phyloP scores from a whole-genome alignment of 2,329 filamentous ascomycete species.

The Dactylella cylindrospora region DNA sequence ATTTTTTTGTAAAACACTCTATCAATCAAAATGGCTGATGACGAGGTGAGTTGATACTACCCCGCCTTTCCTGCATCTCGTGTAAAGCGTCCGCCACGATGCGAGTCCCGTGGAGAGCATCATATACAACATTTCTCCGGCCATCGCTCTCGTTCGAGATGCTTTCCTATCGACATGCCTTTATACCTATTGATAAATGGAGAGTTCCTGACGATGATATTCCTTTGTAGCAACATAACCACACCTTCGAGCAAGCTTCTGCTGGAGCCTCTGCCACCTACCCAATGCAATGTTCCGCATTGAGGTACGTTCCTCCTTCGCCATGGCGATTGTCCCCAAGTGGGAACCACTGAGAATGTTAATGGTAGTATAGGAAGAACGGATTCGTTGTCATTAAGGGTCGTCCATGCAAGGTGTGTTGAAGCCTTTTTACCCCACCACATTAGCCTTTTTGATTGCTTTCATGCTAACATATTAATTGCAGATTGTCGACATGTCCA shows the following conservation, averaged over 20 bases:
- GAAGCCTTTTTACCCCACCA: not conserved
- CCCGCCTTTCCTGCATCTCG: constrained; percentile 39
- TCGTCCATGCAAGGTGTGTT: constrained; percentile 79
- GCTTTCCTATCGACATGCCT: too few species aligned
- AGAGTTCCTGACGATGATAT: too few species aligned
- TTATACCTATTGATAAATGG: too few species aligned
- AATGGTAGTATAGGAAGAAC: constrained; percentile 33
- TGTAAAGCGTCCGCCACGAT: too few species aligned
- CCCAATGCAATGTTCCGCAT: constrained; percentile 99
- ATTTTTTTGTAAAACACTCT: constrained; percentile 9
- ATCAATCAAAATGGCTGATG: constrained; percentile 37
- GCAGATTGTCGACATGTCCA: constrained; percentile 97
- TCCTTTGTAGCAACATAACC: too few species aligned
- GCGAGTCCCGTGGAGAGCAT: too few species aligned
- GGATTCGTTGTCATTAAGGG: constrained; percentile 86
- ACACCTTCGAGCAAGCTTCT: constrained; percentile 89
- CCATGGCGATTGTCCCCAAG: not conserved
- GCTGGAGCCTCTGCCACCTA: constrained; percentile 91
- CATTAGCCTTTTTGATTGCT: not conserved
- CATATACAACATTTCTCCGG: too few species aligned
- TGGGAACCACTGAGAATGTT: constrained; percentile 11
- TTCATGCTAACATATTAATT: constrained; percentile 3
- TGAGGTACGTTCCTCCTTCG: constrained; percentile 59
- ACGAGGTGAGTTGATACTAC: constrained; percentile 31
- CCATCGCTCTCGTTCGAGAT: too few species aligned